A percentile compares a stretch with the other conserved stretches of the same genome.
phyloP scores from a whole-genome alignment of 176 grass and related monocot genomes.

The Triticum urartu region DNA sequence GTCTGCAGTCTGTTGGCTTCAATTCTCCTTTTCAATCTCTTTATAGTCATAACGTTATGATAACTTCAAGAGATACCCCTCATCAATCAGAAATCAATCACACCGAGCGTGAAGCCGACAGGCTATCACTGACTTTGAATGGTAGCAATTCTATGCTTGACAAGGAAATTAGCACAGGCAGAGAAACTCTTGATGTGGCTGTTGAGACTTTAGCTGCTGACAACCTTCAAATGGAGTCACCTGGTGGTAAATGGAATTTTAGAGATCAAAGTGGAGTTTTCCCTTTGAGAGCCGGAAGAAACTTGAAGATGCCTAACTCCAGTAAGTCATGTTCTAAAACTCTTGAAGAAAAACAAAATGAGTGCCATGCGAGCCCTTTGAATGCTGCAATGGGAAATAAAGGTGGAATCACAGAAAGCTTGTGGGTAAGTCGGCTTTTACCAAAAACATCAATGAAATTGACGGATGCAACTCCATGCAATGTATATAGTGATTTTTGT shows the following conservation, averaged over 20 bases:
- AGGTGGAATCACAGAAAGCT: conserved; percentile 47
- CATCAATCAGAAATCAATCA: conserved; percentile 48
- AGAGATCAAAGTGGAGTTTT: conserved; percentile 28
- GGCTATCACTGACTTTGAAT: conserved; percentile 23
- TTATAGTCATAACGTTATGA: conserved; percentile 54
- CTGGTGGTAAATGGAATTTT: conserved; percentile 23
- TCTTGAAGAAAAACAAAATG: conserved; percentile 46
- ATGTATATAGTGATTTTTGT: conserved; percentile 43
- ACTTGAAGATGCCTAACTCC: conserved; percentile 32
- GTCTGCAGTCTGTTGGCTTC: conserved; percentile 51
- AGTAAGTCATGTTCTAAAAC: conserved; percentile 34
- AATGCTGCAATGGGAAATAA: conserved; percentile 29
- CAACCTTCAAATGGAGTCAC: conserved; percentile 31
- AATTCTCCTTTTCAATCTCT: conserved; percentile 71
- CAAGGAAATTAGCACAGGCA: conserved; percentile 17
- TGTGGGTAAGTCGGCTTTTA: conserved; percentile 83
- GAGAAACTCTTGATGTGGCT: conserved; percentile 30
- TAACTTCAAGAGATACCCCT: conserved; percentile 36
- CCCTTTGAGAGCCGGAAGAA: conserved; percentile 30
- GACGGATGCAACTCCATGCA: conserved; percentile 45
- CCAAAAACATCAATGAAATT: conserved; percentile 44
- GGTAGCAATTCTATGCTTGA: not conserved
- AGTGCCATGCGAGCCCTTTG: conserved; percentile 17
- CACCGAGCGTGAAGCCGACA: conserved; percentile 20
- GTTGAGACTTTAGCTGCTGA: conserved; percentile 4